A percentile compares a stretch with the other conserved stretches of the same genome.
phyloP scores from a whole-genome alignment of 1,284 basidiomycete genomes.

The Mycena citricolor region DNA sequence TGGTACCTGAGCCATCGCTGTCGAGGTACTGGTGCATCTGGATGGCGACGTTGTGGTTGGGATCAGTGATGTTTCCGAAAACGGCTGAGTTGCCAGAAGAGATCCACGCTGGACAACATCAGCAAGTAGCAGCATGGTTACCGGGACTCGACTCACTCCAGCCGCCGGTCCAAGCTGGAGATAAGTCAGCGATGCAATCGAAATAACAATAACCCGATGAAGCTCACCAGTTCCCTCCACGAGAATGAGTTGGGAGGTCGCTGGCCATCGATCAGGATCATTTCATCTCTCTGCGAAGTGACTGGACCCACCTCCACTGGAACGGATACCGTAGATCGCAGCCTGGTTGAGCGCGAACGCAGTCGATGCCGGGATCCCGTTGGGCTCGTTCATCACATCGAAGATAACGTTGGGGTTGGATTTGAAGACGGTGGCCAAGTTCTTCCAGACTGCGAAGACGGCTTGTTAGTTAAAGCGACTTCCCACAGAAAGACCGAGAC shows the following conservation, averaged over 20 bases:
- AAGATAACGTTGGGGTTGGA: conserved; percentile 55
- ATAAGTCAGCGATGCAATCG: conserved; percentile 4
- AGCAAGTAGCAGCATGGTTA: not conserved
- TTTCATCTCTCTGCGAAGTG: not conserved
- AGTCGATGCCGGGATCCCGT: conserved; percentile 48
- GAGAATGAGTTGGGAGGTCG: conserved; percentile 54
- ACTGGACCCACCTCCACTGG: conserved; percentile 41
- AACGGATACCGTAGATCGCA: conserved; percentile 59
- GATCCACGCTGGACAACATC: conserved; percentile 41
- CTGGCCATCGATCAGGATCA: conserved; percentile 1
- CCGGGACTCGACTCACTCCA: conserved; percentile 39
- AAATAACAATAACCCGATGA: not conserved
- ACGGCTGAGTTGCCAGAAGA: conserved; percentile 55
- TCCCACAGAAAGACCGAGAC: conserved; percentile 21
- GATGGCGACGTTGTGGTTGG: conserved; percentile 62
- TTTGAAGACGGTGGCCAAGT: conserved; percentile 54
- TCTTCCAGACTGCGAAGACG: conserved; percentile 48
- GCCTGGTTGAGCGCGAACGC: conserved; percentile 60
- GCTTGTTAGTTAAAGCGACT: conserved; percentile 5
- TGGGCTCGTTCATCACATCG: conserved; percentile 65
- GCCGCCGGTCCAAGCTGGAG: conserved; percentile 45
- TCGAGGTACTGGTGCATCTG: conserved; percentile 74
- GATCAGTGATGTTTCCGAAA: conserved; percentile 54
- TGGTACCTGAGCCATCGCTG: conserved; percentile 62
- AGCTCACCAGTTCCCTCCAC: conserved; percentile 40